Conservation (phyloP, 495 filamentous ascomycete species). For the Annulohypoxylon stygium region DNA sequence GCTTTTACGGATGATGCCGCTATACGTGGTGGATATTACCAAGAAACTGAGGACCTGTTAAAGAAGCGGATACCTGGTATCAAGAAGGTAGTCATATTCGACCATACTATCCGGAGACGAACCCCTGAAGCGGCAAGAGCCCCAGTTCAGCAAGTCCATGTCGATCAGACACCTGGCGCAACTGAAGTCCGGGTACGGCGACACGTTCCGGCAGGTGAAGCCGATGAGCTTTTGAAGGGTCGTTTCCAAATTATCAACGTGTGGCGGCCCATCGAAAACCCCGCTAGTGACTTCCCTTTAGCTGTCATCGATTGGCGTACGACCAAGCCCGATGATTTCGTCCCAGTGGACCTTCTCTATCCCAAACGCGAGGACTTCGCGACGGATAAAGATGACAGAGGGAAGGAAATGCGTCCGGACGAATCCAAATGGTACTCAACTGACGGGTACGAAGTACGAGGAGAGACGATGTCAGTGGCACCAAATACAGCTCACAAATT, state of each 20-base stretch:
- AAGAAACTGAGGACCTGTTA: constrained; percentile 79
- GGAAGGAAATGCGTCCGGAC: constrained; percentile 53
- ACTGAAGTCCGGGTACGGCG: constrained; percentile 73
- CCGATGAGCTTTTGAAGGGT: constrained; percentile 67
- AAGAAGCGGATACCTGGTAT: constrained; percentile 70
- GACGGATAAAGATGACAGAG: constrained; percentile 53
- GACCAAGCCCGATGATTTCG: constrained; percentile 72
- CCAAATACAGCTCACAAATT: constrained; percentile 72
- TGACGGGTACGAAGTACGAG: constrained; percentile 61
- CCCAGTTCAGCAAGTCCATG: constrained; percentile 81
- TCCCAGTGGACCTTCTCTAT: constrained; percentile 78
- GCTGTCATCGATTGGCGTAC: constrained; percentile 75
- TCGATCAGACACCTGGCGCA: constrained; percentile 80
- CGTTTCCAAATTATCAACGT: constrained; percentile 87
- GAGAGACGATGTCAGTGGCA: constrained; percentile 61
- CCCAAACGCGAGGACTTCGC: constrained; percentile 65
- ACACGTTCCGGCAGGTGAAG: constrained; percentile 68
- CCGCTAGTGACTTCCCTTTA: constrained; percentile 76
- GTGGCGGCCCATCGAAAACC: constrained; percentile 78
- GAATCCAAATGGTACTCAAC: constrained; percentile 41
- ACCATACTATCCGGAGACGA: constrained; percentile 84
- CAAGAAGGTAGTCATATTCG: constrained; percentile 79
- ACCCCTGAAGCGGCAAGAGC: constrained; percentile 64
- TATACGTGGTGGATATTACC: constrained; percentile 79
- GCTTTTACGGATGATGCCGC: constrained; percentile 72